Evolutionary conservation across 1,284 basidiomycete species (phyloP), one percentile per base, ranked within the genome.

Genomic region (Tausonia pullulans): DNA sequence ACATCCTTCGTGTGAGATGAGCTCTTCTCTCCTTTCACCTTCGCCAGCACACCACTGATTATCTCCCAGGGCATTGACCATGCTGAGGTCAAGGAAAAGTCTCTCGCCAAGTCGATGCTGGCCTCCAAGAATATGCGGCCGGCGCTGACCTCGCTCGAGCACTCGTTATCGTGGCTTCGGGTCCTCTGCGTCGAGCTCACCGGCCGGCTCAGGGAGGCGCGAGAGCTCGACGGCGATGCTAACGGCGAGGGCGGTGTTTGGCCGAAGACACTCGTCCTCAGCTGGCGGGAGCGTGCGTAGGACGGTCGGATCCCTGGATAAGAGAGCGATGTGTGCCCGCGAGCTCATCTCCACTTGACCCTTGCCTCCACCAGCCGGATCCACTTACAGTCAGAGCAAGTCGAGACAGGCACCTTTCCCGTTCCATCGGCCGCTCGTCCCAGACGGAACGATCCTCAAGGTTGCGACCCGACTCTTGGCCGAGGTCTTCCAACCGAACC

Each of bases 111-210:
- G 78, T 92, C 88, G 69, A 97, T 97, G 93, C 78, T 92, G 61
- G 90, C 91, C 0, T 87, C 90, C 9, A 97, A 97, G 75, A 96
- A 95, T 71, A 82, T 95, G 39, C 84, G 86, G 0, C 84, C 85
- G 39, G 83, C 86, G 1, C 85, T 96, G 48, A 86, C 81, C 2
- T 86, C 84, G 49, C 76, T 82, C 10, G 78, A 83, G 5, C 86
- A 93, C 69, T 91, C 90, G 0, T 79, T 84, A 60, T 88, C 93
- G 68, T 98, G 95, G 96, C 82, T 98, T 46, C 81, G 85, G 4
- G 87, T 98, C 8, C 83, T 98, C 16, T 85, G 92, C 8, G 89
- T 91, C 13, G 95, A 98, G 72, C 80, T 98, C 14, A 84, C 87
- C 6, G 80, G 94, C 13, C 81, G 95, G 56, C 79, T 98, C 39